Conservation (phyloP, 2,329 filamentous ascomycete genomes). For the Hawksworthiomyces lignivorus region DNA sequence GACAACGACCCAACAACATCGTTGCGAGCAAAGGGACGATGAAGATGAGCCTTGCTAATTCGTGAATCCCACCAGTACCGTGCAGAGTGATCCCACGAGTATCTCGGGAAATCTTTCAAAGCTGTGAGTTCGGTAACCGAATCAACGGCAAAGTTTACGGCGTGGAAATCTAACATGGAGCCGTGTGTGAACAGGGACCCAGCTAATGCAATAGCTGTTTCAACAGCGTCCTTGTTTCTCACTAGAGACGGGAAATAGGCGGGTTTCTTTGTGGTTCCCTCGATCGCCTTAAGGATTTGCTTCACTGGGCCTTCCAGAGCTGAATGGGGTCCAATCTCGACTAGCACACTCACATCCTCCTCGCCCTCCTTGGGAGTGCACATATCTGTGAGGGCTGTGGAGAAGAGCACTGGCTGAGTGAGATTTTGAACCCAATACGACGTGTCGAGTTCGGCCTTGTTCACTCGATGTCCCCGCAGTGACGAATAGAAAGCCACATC, state of each 20-base stretch:
- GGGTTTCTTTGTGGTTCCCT: too few species aligned
- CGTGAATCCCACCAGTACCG: slow-evolving; percentile 14
- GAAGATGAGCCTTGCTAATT: slow-evolving; percentile 21
- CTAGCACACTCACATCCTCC: slow-evolving; percentile 23
- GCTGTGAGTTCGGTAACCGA: not conserved
- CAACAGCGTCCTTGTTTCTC: slow-evolving; percentile 25
- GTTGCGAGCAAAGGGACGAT: slow-evolving; percentile 25
- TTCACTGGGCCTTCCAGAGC: slow-evolving; percentile 18
- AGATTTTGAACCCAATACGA: slow-evolving; percentile 26
- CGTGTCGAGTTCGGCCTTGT: slow-evolving; percentile 10
- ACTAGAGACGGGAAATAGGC: slow-evolving; percentile 17
- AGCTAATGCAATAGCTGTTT: slow-evolving; percentile 26
- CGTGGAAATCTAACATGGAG: slow-evolving; percentile 1
- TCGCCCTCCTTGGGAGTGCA: slow-evolving; percentile 13
- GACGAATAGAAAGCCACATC: slow-evolving; percentile 17
- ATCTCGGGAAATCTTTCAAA: slow-evolving; percentile 12
- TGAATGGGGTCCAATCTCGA: slow-evolving; percentile 23
- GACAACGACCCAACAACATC: slow-evolving; percentile 25
- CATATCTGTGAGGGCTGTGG: slow-evolving; percentile 5
- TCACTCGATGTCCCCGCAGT: slow-evolving; percentile 13
- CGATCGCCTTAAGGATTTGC: slow-evolving; percentile 12
- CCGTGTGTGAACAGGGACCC: slow-evolving; percentile 12
- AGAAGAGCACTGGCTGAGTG: slow-evolving; percentile 22
- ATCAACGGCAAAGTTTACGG: slow-evolving; percentile 5
- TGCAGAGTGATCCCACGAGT: slow-evolving; percentile 15